Base-by-base conservation (phyloP, 441 rosid species). In the Sinapis alba region DNA sequence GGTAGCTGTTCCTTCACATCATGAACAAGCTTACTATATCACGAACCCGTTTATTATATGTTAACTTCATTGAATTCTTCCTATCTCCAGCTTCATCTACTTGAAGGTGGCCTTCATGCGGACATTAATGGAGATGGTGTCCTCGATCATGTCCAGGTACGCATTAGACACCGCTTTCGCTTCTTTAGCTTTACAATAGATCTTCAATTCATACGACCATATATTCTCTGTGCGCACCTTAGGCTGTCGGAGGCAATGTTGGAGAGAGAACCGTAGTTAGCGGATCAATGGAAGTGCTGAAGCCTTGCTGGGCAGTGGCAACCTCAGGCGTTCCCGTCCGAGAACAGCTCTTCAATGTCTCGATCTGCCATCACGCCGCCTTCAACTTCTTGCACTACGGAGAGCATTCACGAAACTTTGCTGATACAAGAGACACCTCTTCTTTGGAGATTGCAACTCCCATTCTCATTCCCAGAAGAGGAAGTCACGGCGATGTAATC, bases 101-200 rank as follows among this genome's bases (percentile, higher is more conserved):
- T 69, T 83, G 98, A 94, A 89, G 99, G 99, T 51, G 98, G 99
- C 65, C 96, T 96, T 81, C 99, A 96, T 86, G 99, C 98, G 32
- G 99, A 96, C 84, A 88, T 96, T 68, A 94, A 96, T 54, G 98
- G 98, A 67, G 99, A 96, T 76, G 99, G 98, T 67, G 96, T 96
- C 75, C 93, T 96, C 28, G 99, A 96, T 85, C 98, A 94, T 86
- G 98, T 96, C 24, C 99, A 92, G 97, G 99, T 92, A 77, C 66
- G 47, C 60, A 74, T 19, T 27, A 54, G 23, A 53, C 32, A 12
- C 65, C 5, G 5, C 23, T 38, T 74, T 60, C 13, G 0, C 15
- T 77, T 50, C 21, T 24, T 24, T 71, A 20, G 36, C 65, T 36
- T 16, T 68, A 18, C 51, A 65, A 34, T 59, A 54, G 65, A 30